Conservation (phyloP, 1,139 yeast species). For the Yamadazyma taylorii region DNA sequence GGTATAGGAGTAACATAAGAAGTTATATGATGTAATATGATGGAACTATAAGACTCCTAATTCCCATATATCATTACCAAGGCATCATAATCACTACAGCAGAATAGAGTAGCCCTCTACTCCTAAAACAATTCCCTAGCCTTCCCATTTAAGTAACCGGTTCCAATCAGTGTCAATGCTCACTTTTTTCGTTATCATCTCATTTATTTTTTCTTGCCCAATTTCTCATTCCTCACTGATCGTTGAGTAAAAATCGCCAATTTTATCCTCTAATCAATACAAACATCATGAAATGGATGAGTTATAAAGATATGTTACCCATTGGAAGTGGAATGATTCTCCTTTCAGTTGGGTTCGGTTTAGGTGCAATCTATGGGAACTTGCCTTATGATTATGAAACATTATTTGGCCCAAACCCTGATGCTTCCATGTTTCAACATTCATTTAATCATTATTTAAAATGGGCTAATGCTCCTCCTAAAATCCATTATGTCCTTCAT, state of each 20-base stretch:
- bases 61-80: too few species aligned
- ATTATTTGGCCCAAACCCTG: slow-evolving; percentile 60
- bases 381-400: slow-evolving; percentile 80
- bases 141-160: too few species aligned
- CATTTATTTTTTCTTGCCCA: too few species aligned
- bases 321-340: slow-evolving; percentile 49
- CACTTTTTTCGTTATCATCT: too few species aligned
- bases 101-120: too few species aligned
- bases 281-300: slow-evolving; percentile 18
- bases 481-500: slow-evolving; percentile 63
- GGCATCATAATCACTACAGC: too few species aligned
- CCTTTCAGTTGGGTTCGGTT: slow-evolving; percentile 63
- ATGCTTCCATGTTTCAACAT: slow-evolving; percentile 52
- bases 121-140: too few species aligned
- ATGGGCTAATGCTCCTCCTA: slow-evolving; percentile 66
- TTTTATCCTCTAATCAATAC: not conserved
- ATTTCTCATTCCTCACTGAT: too few species aligned
- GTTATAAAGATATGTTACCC: slow-evolving; percentile 50
- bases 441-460: slow-evolving; percentile 73
- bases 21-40: too few species aligned
- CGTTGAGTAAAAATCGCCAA: not conserved
- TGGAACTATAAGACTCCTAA: too few species aligned
- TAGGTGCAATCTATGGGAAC: slow-evolving; percentile 78
- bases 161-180: too few species aligned
- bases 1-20: too few species aligned